Evolutionary conservation across 345 rosid species (phyloP), one percentile per base, ranked within the genome.

Genomic region (Hevea brasiliensis): DNA sequence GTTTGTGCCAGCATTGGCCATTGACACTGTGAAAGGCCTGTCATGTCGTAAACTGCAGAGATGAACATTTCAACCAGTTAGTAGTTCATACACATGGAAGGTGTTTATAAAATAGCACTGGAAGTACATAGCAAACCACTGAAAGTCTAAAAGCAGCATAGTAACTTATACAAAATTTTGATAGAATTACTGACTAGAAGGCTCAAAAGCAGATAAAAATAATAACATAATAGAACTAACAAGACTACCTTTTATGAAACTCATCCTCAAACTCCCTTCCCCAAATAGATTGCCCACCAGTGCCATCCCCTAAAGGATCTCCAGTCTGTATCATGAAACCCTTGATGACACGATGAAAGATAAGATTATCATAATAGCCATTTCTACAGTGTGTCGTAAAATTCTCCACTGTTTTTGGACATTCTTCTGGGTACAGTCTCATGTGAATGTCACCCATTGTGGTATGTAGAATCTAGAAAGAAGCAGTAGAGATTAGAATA

Each of bases 261-360:
- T 96, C 99, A 48, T 93, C 99, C 84, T 90, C 98, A 51, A 93
- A 96, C 83, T 91, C 99, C 84, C 98, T 90, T 65, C 99, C 99
- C 99, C 99, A 93, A 48, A 96, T 93, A 73, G 99, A 92, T 82
- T 96, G 99, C 65, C 98, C 99, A 71, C 98, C 99, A 58, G 98
- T 96, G 63, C 99, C 99, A 83, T 96, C 99, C 51, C 99, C 99
- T 74, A 96, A 82, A 67, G 99, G 98, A 77, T 96, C 99, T 70
- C 99, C 99, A 26, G 98, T 90, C 76, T 96, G 99, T 80, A 93
- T 74, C 99, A 95, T 95, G 87, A 95, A 95, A 72, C 99, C 99
- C 80, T 83, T 93, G 84, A 96, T 93, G 63, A 93, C 96, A 26
- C 96, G 92, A 72, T 96, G 99, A 77, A 96, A 93, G 51, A 96